Evolutionary conservation across 306 rosid genomes (phyloP).

Genomic region (Lathyrus tuberosus): DNA sequence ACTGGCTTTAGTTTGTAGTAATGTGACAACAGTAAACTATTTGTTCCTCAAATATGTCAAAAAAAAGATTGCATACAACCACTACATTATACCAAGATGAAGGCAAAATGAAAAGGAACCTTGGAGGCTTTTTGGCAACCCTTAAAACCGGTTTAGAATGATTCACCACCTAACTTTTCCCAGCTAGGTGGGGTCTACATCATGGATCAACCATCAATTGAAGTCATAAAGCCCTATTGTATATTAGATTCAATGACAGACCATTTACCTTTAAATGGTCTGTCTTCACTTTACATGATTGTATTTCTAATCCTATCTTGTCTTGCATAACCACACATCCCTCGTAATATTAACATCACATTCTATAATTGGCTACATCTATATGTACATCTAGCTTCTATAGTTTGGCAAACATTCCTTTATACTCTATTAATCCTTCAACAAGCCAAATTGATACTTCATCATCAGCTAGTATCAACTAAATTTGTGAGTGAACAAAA

Average conservation of each 20-base stretch:
- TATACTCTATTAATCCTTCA: constrained; percentile 1
- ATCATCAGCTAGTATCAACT: constrained; percentile 15
- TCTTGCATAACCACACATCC: constrained; percentile 1
- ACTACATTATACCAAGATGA: neutral
- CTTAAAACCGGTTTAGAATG: neutral
- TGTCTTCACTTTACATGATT: neutral
- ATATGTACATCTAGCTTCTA: neutral
- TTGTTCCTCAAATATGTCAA: no score
- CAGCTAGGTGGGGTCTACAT: neutral
- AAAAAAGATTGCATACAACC: neutral
- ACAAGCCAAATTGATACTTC: constrained; percentile 29
- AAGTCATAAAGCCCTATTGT: neutral
- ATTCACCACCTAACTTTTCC: neutral
- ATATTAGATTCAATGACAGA: neutral
- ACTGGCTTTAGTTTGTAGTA: neutral
- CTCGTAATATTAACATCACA: neutral
- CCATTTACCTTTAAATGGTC: constrained; percentile 3
- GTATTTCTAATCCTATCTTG: neutral
- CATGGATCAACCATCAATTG: neutral
- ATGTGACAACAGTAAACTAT: no score
- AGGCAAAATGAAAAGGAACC: neutral
- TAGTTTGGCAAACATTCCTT: neutral
- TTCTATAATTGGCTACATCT: neutral
- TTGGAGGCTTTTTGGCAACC: neutral
- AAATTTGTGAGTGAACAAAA: constrained; percentile 2